A percentile compares a stretch with the other conserved stretches of the same genome.
Evolutionary conservation across 225 moss, liverwort and hornwort genomes (phyloP).

Genomic region (Bryum argenteum): DNA sequence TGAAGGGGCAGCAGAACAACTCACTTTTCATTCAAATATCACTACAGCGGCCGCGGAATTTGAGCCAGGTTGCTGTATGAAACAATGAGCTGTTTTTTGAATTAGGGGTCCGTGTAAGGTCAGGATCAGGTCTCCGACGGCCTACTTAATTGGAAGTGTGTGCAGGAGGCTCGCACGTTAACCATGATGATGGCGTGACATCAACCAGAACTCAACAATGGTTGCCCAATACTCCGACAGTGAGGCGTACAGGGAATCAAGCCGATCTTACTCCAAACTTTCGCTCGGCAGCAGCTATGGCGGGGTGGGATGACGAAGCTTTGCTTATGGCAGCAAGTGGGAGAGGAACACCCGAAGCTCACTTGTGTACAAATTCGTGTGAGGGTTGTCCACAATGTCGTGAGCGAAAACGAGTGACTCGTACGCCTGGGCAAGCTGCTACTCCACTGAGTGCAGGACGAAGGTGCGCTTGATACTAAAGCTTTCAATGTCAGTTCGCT

Average conservation of each 20-base stretch:
- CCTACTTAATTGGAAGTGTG: neutral
- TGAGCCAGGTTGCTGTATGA: neutral
- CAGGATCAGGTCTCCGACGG: neutral
- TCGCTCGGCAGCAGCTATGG: constrained; percentile 76
- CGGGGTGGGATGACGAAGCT: constrained; percentile 89
- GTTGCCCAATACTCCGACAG: constrained; percentile 32
- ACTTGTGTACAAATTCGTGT: constrained; percentile 36
- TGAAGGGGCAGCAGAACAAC: neutral
- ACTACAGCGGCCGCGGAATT: neutral
- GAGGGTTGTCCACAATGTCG: constrained; percentile 50
- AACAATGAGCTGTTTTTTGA: neutral
- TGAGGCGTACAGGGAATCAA: constrained; percentile 30
- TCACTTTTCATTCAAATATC: neutral
- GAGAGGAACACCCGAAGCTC: constrained; percentile 35
- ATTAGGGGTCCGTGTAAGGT: neutral
- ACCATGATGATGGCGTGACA: constrained; percentile 3
- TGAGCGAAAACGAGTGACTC: constrained; percentile 75
- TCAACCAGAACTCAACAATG: constrained; percentile 22
- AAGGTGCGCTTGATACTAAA: constrained; percentile 38
- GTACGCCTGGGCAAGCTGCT: constrained; percentile 71
- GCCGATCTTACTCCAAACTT: constrained; percentile 68
- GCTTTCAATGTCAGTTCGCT: neutral
- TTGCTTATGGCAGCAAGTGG: constrained; percentile 52
- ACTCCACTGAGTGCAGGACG: constrained; percentile 74
- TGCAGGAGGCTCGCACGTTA: neutral